Percentiles rank a stretch among this genome's conserved stretches.
These are phyloP conservation scores for Tripterygium wilfordii DNA, from an alignment of 177 flowering plant genomes.

Conservation along the genomic window DNA sequence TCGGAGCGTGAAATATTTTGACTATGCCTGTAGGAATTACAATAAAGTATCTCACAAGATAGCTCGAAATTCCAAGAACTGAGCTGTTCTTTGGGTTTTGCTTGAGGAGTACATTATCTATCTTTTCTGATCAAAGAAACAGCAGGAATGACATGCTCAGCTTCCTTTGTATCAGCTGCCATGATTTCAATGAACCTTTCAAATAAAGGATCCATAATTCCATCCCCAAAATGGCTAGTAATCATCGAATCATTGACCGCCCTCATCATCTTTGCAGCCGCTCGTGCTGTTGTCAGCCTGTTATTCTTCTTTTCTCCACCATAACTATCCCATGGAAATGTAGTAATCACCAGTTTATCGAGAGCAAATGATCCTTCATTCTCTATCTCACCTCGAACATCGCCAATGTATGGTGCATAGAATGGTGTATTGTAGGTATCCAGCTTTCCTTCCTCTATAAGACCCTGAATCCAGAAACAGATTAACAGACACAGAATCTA, in stretches of 20 bases:
- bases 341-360: not conserved
- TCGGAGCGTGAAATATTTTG: too few species aligned
- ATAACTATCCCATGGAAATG: constrained; percentile 4
- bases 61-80: too few species aligned
- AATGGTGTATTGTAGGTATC: too few species aligned
- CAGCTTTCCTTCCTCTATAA: too few species aligned
- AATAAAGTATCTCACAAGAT: too few species aligned
- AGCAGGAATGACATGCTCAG: constrained; percentile 3
- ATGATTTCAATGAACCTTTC: constrained; percentile 2
- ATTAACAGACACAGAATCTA: too few species aligned
- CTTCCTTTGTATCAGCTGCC: constrained; percentile 5
- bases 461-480: constrained; percentile 2
- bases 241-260: constrained; percentile 11
- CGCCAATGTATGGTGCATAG: constrained; percentile 7
- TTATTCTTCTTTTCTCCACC: not conserved
- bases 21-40: too few species aligned
- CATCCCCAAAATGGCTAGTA: constrained; percentile 1
- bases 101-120: too few species aligned
- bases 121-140: constrained; percentile 7
- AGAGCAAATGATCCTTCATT: constrained; percentile 7
- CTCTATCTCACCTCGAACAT: not conserved
- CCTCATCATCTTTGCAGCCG: constrained; percentile 2
- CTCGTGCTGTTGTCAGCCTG: not conserved
- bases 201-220: constrained; percentile 6
- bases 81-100: too few species aligned